These are phyloP conservation scores for Fusarium scirpi DNA, from an alignment of 2,329 filamentous ascomycete genomes.

Conservation along the genomic window DNA sequence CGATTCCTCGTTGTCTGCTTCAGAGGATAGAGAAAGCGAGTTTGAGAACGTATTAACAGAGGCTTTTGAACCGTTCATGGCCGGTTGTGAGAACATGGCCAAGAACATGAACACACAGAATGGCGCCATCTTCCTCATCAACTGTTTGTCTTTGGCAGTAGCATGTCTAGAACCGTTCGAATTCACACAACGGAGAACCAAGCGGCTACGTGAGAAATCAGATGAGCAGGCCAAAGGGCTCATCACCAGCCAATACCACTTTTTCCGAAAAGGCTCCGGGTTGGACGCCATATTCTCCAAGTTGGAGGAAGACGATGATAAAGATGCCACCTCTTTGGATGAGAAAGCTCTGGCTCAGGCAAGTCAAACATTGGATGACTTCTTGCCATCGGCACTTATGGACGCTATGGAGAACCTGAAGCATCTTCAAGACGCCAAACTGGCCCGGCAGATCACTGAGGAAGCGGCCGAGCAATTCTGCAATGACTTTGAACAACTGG, in stretches of 20 bases:
- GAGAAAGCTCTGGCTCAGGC: constrained; percentile 68
- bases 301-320: constrained; percentile 56
- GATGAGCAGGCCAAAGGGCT: constrained; percentile 68
- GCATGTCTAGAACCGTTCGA: constrained; percentile 68
- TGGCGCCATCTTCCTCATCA: constrained; percentile 77
- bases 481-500: constrained; percentile 77
- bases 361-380: constrained; percentile 86
- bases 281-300: constrained; percentile 72
- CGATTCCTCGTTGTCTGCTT: constrained; percentile 79
- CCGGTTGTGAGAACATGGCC: constrained; percentile 77
- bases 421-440: constrained; percentile 75
- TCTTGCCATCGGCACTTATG: constrained; percentile 91
- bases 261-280: constrained; percentile 81
- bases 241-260: constrained; percentile 75
- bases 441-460: constrained; percentile 83
- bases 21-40: constrained; percentile 70
- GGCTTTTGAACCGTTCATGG: constrained; percentile 87
- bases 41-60: constrained; percentile 82
- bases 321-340: constrained; percentile 58
- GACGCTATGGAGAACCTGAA: constrained; percentile 88
- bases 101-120: constrained; percentile 69
- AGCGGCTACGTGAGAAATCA: constrained; percentile 68
- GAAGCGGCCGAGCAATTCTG: constrained; percentile 88
- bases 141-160: constrained; percentile 73
- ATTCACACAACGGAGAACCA: constrained; percentile 70